Evolutionary conservation across 1,284 basidiomycete species (phyloP).

Genomic region (Melampsora americana): DNA sequence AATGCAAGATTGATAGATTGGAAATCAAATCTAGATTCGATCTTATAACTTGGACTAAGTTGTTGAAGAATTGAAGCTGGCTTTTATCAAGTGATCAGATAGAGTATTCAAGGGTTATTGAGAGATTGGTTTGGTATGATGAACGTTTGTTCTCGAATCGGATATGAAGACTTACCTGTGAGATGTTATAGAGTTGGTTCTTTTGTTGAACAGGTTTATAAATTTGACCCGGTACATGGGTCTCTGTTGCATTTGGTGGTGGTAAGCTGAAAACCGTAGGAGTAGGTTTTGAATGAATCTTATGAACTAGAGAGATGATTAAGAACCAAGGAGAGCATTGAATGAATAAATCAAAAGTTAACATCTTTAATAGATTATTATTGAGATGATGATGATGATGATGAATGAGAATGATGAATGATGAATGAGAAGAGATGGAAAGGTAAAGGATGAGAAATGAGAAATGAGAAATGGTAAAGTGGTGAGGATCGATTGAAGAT

Average conservation of each 20-base stretch:
- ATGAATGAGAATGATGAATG: neutral
- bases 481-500: no score
- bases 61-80: constrained; percentile 35
- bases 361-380: neutral
- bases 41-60: constrained; percentile 35
- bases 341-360: neutral
- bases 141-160: neutral
- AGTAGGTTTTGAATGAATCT: neutral
- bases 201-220: constrained; percentile 26
- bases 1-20: constrained; percentile 63
- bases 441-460: no score
- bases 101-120: no score
- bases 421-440: neutral
- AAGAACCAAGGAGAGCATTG: neutral
- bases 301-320: neutral
- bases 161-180: constrained; percentile 20
- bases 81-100: neutral
- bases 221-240: neutral
- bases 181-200: constrained; percentile 30
- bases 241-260: neutral
- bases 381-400: neutral
- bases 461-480: no score
- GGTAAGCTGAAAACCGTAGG: neutral
- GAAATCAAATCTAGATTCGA: constrained; percentile 63
- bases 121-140: neutral